Evolutionary conservation across 495 filamentous ascomycete species (phyloP).

Genomic region (Penicillium salamii): DNA sequence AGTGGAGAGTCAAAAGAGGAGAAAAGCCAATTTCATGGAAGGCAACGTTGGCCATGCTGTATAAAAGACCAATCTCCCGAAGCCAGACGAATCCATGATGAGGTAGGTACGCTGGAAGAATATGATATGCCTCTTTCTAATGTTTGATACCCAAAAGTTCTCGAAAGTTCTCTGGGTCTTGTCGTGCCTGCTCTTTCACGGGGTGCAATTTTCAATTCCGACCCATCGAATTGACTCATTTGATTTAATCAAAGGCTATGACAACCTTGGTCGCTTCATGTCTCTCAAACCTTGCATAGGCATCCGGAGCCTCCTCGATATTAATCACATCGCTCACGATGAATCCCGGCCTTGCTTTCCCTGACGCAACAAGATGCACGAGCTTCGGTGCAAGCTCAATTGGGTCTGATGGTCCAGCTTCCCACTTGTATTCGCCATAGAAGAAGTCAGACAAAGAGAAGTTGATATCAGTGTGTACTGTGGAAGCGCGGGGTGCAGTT

Average conservation of each 20-base stretch:
- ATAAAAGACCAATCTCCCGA: background rate
- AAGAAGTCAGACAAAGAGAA: constrained; percentile 5
- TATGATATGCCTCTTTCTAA: too few relatives aligned
- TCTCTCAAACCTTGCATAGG: constrained; percentile 9
- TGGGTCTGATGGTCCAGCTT: constrained; percentile 2
- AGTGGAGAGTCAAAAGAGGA: constrained; percentile 17
- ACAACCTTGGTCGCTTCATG: constrained; percentile 6
- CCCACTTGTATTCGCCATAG: constrained; percentile 5
- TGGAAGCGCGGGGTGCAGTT: constrained; percentile 7
- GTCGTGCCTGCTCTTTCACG: too few relatives aligned
- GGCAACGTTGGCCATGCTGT: background rate
- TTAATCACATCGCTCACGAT: constrained; percentile 7
- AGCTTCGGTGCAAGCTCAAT: constrained; percentile 8
- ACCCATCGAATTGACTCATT: too few relatives aligned
- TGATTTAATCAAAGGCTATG: background rate
- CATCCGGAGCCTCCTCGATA: constrained; percentile 6
- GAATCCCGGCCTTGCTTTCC: constrained; percentile 10
- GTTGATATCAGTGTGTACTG: background rate
- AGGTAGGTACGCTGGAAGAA: too few relatives aligned
- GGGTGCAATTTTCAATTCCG: too few relatives aligned
- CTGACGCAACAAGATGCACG: constrained; percentile 3
- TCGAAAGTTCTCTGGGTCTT: too few relatives aligned
- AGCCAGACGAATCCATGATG: too few relatives aligned
- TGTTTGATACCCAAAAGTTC: too few relatives aligned
- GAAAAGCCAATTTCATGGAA: constrained; percentile 9